Evolutionary conservation across 768 basidiomycete species (phyloP).

Genomic region (Psilocybe sp.): DNA sequence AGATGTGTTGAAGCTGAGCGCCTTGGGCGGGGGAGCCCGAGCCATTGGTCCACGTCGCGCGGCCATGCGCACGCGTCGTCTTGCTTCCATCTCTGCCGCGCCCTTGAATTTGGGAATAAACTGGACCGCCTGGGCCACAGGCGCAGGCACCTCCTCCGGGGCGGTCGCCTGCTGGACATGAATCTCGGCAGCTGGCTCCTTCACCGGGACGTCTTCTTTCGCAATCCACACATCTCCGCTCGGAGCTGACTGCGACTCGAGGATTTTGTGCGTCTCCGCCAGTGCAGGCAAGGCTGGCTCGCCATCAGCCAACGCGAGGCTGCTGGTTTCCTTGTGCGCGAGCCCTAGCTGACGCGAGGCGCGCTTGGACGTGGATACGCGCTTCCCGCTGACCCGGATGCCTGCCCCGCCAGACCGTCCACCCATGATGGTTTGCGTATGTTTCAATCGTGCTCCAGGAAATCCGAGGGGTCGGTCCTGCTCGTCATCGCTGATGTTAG

Average conservation of each 20-base stretch:
- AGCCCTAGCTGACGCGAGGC: conserved; percentile 25
- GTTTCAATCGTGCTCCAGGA: conserved; percentile 62
- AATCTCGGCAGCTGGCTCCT: conserved; percentile 33
- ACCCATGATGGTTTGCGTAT: conserved; percentile 89
- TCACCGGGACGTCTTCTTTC: conserved; percentile 19
- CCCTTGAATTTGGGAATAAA: conserved; percentile 81
- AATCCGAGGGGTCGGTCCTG: conserved; percentile 43
- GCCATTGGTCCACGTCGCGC: conserved; percentile 50
- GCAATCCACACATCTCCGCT: conserved; percentile 30
- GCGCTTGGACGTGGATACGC: conserved; percentile 51
- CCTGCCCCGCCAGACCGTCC: conserved; percentile 70
- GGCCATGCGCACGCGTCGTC: conserved; percentile 63
- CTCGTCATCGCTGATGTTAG: conserved; percentile 72
- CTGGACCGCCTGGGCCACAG: conserved; percentile 48
- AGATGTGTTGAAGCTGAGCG: conserved; percentile 41
- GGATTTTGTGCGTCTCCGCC: conserved; percentile 23
- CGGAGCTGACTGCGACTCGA: conserved; percentile 18
- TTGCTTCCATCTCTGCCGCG: conserved; percentile 83
- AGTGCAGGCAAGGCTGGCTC: conserved; percentile 33
- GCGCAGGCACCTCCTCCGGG: conserved; percentile 42
- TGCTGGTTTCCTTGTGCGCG: too few species aligned
- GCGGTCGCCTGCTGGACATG: conserved; percentile 39
- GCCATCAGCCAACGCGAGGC: conserved; percentile 26
- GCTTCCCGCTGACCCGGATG: conserved; percentile 70
- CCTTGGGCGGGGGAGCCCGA: conserved; percentile 23